Percentiles rank a stretch among this genome's conserved stretches.
phyloP scores from a whole-genome alignment of 352 stramenopile species.

The Vaucheria bursata region DNA sequence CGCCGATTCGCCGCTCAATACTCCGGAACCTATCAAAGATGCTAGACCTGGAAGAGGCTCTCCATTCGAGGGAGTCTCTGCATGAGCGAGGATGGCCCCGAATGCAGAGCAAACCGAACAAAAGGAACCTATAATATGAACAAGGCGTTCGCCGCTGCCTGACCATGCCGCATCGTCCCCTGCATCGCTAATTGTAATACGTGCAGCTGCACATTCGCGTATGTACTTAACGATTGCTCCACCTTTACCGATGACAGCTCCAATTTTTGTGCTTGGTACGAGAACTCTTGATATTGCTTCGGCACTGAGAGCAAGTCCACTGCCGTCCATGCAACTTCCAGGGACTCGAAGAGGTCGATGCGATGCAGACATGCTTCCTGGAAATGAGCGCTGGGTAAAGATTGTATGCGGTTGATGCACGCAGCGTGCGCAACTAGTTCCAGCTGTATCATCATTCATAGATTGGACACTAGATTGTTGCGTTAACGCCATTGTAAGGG shows the following conservation, averaged over 20 bases:
- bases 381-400: too few relatives aligned
- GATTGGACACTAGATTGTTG: too few relatives aligned
- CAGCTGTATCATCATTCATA: too few relatives aligned
- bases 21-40: conserved; percentile 14
- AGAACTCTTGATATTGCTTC: conserved; percentile 37
- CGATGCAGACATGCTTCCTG: too few relatives aligned
- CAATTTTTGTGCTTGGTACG: conserved; percentile 41
- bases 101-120: conserved; percentile 33
- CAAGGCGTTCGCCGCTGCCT: conserved; percentile 20
- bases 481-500: too few relatives aligned
- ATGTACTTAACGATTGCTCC: conserved; percentile 45
- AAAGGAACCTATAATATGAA: conserved; percentile 24
- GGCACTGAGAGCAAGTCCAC: neutral
- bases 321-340: neutral
- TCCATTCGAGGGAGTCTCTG: conserved; percentile 16
- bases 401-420: too few relatives aligned
- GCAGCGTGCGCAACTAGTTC: too few relatives aligned
- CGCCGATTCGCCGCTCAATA: neutral
- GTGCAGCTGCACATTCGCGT: conserved; percentile 26
- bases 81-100: conserved; percentile 35
- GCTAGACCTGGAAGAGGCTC: conserved; percentile 20
- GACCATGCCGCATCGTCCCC: conserved; percentile 18
- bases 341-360: too few relatives aligned
- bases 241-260: conserved; percentile 39
- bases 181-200: conserved; percentile 38